phyloP scores from a whole-genome alignment of 1,139 yeast species.

The Saccharomycopsis hybrid region DNA sequence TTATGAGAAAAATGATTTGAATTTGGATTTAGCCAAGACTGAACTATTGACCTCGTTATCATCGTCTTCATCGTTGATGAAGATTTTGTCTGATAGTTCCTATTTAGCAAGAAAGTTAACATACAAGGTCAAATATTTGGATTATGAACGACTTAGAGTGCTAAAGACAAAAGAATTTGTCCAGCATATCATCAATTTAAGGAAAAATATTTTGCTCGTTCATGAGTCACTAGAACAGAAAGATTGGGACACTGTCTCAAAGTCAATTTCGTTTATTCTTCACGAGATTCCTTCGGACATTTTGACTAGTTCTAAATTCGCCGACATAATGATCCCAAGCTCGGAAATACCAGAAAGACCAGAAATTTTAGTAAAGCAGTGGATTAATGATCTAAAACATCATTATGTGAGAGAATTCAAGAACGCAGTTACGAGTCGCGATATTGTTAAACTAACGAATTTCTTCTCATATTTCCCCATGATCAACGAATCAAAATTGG shows the following conservation, averaged over 20 bases:
- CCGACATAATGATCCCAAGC: slow-evolving; percentile 82
- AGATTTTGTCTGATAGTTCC: slow-evolving; percentile 53
- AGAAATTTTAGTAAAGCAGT: slow-evolving; percentile 43
- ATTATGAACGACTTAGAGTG: slow-evolving; percentile 67
- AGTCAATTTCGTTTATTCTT: slow-evolving; percentile 47
- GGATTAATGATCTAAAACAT: slow-evolving; percentile 51
- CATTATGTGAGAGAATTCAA: slow-evolving; percentile 59
- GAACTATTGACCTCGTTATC: slow-evolving; percentile 38
- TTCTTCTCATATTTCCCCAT: slow-evolving; percentile 86
- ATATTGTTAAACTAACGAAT: slow-evolving; percentile 65
- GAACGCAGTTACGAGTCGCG: slow-evolving; percentile 58
- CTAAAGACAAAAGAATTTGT: slow-evolving; percentile 59
- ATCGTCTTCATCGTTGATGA: slow-evolving; percentile 41
- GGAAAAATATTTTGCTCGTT: slow-evolving; percentile 60
- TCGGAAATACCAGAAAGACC: slow-evolving; percentile 87
- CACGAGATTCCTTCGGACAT: slow-evolving; percentile 45
- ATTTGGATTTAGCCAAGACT: slow-evolving; percentile 35
- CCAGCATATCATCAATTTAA: slow-evolving; percentile 54
- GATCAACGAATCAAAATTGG: slow-evolving; percentile 64
- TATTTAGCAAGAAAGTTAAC: slow-evolving; percentile 63
- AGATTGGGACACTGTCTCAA: slow-evolving; percentile 70
- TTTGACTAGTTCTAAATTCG: slow-evolving; percentile 59
- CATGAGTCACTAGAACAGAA: slow-evolving; percentile 58
- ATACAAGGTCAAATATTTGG: slow-evolving; percentile 60
- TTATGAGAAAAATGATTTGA: slow-evolving; percentile 10